Evolutionary conservation across 108 stramenopile species (phyloP).

Genomic region (Nitzschia sp.): DNA sequence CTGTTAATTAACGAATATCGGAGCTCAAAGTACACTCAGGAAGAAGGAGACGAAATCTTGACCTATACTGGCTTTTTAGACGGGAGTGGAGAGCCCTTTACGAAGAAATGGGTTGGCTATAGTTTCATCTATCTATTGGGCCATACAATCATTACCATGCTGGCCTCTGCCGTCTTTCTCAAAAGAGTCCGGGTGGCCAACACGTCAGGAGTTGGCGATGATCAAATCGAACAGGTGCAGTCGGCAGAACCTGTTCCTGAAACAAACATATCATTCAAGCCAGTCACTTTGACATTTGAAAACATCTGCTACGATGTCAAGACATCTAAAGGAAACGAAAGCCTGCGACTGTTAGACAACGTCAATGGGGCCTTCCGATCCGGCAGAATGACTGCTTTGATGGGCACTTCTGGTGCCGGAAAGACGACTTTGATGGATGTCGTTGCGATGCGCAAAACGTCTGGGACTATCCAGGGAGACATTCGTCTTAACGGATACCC

Average conservation of each 20-base stretch:
- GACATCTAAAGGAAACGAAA: slow-evolving; percentile 60
- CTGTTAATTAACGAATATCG: slow-evolving; percentile 56
- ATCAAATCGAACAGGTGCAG: slow-evolving; percentile 1
- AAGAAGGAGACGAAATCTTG: slow-evolving; percentile 49
- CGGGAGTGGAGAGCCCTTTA: slow-evolving; percentile 40
- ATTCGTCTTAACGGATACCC: slow-evolving; percentile 65
- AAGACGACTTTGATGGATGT: slow-evolving; percentile 61
- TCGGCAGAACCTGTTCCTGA: slow-evolving; percentile 1
- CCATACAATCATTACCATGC: slow-evolving; percentile 42
- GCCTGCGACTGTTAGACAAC: slow-evolving; percentile 55
- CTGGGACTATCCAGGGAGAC: slow-evolving; percentile 62
- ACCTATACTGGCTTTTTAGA: slow-evolving; percentile 48
- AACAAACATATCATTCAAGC: slow-evolving; percentile 57
- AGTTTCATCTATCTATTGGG: slow-evolving; percentile 54
- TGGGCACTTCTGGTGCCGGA: slow-evolving; percentile 56
- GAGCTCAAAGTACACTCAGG: slow-evolving; percentile 34
- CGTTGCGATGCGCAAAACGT: slow-evolving; percentile 68
- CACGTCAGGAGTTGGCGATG: slow-evolving; percentile 12
- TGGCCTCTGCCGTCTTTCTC: slow-evolving; percentile 46
- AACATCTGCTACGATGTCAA: slow-evolving; percentile 69
- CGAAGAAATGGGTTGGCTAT: slow-evolving; percentile 61
- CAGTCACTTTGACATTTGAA: slow-evolving; percentile 70
- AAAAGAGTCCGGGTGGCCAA: slow-evolving; percentile 21
- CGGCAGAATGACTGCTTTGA: slow-evolving; percentile 63
- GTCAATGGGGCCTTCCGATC: slow-evolving; percentile 65